Base-by-base conservation (phyloP, 2,329 filamentous ascomycete species). In the Chaetomiaceae sp. region DNA sequence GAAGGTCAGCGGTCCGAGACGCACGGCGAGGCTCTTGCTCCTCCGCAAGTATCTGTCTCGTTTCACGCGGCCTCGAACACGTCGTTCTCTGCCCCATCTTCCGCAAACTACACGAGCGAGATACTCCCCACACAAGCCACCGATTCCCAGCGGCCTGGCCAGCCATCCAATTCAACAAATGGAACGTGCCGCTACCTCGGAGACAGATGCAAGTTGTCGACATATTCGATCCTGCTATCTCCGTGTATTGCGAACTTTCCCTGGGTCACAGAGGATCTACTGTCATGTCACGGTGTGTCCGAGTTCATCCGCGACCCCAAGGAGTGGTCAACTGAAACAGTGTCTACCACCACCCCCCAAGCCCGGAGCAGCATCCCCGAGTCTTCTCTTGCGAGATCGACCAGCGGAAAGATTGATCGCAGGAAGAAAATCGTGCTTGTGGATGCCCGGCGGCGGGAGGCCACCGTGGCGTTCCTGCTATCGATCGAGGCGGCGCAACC, bases 201-300 rank as follows among this genome's bases (percentile, higher is more conserved):
- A 4, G 34, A 53, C 0, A 45, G 59, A 8, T 78, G 75, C 48
- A 56, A 60, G 1, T 55, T 78, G 18, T 53, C 57, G 0, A 60
- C 59, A 14, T 63, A 53, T 29, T 57, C 60, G 0, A 53, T 78
- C 26, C 50, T 78, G 2, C 57, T 77, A 2, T 63, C 70, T 0
- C 67, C 68, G 0, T 69, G 65, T 40, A 65, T 75, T 14, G 57
- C 68, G 11, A 47, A 56, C 2, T 62, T 62, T 9, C 61, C 62
- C 0, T 61, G 61, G 52, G 56, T 72, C 6, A 63, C 63, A 0
- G 63, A 68, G 1, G 57, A 63, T 18, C 56, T 76, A 0, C 58
- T 76, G 1, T 49, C 52, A 1, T 56, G 56, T 0, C 75, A 78
- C 34, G 73, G 72, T 1, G 58, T 75, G 30, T 27, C 52, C 2